A percentile compares a stretch with the other conserved stretches of the same genome.
phyloP scores from a whole-genome alignment of 2,329 filamentous ascomycete species.

The Macrophomina tecta region DNA sequence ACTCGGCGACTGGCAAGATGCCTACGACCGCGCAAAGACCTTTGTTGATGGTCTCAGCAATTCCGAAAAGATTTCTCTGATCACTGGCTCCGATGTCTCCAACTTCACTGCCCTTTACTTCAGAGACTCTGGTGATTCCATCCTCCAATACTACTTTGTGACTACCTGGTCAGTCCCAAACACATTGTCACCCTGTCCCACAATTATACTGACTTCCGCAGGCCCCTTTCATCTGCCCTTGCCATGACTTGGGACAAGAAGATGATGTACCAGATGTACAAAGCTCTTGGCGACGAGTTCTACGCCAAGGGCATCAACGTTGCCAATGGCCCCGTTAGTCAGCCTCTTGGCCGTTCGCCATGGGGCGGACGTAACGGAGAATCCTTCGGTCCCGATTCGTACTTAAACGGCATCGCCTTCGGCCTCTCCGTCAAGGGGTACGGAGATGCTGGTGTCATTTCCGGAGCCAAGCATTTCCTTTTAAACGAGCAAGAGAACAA shows the following conservation, averaged over 20 bases:
- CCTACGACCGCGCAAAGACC: conserved; percentile 17
- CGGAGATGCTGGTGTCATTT: conserved; percentile 65
- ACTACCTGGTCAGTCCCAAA: conserved; percentile 9
- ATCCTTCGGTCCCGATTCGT: conserved; percentile 16
- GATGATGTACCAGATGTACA: conserved; percentile 19
- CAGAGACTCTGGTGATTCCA: conserved; percentile 26
- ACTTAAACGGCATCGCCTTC: conserved; percentile 26
- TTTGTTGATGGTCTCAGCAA: conserved; percentile 25
- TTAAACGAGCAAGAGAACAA: conserved; percentile 61
- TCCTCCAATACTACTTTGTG: conserved; percentile 25
- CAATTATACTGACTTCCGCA: neutral
- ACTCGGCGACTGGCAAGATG: conserved; percentile 26
- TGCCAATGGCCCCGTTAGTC: conserved; percentile 24
- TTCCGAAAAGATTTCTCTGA: conserved; percentile 19
- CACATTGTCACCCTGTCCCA: neutral
- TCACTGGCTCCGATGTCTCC: conserved; percentile 22
- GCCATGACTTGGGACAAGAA: conserved; percentile 28
- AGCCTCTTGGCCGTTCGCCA: conserved; percentile 25
- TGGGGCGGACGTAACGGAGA: conserved; percentile 27
- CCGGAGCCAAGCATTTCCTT: conserved; percentile 68
- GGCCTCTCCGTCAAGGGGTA: conserved; percentile 20
- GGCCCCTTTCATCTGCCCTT: conserved; percentile 23
- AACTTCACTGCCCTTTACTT: conserved; percentile 27
- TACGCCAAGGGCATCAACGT: conserved; percentile 25
- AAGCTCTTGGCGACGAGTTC: conserved; percentile 23